Base-by-base conservation (phyloP, 441 rosid genomes). In the Erodium chrysanthum region DNA sequence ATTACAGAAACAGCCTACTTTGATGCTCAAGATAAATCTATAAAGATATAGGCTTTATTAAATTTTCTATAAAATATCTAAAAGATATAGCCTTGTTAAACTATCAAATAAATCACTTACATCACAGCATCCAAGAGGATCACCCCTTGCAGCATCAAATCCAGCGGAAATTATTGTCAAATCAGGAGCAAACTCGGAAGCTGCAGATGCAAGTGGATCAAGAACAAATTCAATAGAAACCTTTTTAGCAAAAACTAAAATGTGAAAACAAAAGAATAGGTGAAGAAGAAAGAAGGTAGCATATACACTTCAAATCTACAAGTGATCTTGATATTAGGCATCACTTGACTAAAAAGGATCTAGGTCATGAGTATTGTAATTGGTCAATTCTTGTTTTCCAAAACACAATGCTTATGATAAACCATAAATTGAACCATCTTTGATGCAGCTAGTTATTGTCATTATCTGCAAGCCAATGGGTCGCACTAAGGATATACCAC, bases 121-220 rank as follows among this genome's bases (percentile, higher is more conserved):
- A 82, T 91, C 96, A 73, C 99, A 94, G 77, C 97, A 79, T 74
- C 99, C 99, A 56, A 94, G 70, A 71, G 99, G 99, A 80, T 94
- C 99, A 65, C 99, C 97, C 78, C 96, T 86, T 44, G 97, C 99
- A 8, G 97, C 97, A 86, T 94, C 99, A 86, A 91, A 94, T 74
- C 99, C 97, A 27, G 97, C 96, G 66, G 99, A 94, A 75, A 94
- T 82, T 84, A 94, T 89, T 76, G 86, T 87, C 68, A 91, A 91
- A 83, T 94, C 97, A 59, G 99, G 96, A 82, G 84, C 82, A 77
- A 91, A 94, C 74, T 85, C 86, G n/a, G 87, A 76, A 76, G 96
- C 99, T 94, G 88, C 81, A 87, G 75, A 18, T 59, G 72, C 71
- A 65, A 40, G 40, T 67, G 25, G 0, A 27, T 70, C 61, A 64